Percentiles rank a stretch among this genome's conserved stretches.
Evolutionary conservation across 768 basidiomycete genomes (phyloP).

Genomic region (Cubamyces sp.): DNA sequence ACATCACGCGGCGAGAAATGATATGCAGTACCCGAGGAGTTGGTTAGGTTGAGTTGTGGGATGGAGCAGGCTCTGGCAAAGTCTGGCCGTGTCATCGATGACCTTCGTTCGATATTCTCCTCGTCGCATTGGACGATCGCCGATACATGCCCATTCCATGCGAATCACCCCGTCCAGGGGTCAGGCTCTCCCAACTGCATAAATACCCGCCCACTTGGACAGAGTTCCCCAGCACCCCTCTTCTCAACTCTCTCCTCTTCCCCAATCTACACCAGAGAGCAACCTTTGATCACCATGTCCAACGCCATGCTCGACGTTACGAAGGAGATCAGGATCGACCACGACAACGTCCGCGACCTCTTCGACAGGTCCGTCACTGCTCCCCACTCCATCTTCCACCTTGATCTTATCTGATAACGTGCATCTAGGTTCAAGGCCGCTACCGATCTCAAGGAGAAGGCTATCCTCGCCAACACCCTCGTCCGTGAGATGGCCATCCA

Average conservation of each 20-base stretch:
- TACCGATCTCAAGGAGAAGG: conserved; percentile 15
- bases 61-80: too few species aligned
- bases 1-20: background rate
- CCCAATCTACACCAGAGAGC: background rate
- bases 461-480: conserved; percentile 26
- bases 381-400: background rate
- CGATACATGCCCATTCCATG: conserved; percentile 14
- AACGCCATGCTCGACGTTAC: conserved; percentile 23
- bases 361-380: conserved; percentile 14
- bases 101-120: background rate
- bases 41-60: too few species aligned
- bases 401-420: conserved; percentile 15
- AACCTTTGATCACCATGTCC: background rate
- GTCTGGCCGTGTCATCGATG: conserved; percentile 11
- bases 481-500: conserved; percentile 29
- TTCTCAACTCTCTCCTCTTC: background rate
- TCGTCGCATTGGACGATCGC: conserved; percentile 2
- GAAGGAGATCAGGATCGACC: conserved; percentile 31
- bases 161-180: background rate
- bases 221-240: background rate
- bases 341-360: conserved; percentile 33
- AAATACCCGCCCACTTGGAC: background rate
- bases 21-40: background rate
- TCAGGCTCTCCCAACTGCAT: background rate
- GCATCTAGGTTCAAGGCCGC: conserved; percentile 12